These are phyloP conservation scores for Fagus sylvatica DNA, from an alignment of 306 rosid species.

Conservation along the genomic window DNA sequence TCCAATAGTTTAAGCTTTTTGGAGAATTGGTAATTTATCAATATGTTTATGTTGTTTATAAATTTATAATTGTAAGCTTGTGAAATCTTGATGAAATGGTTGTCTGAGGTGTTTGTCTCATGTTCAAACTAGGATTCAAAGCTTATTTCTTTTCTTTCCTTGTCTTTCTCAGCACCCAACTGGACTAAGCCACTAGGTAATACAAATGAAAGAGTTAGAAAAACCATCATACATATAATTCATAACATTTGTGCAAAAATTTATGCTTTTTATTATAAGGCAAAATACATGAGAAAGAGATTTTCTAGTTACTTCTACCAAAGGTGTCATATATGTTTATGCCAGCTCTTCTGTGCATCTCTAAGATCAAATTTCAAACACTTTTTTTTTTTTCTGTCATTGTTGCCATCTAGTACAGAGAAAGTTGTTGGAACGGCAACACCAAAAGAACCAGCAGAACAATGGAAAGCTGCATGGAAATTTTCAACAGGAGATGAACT, in stretches of 20 bases:
- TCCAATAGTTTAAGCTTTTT: too few species aligned
- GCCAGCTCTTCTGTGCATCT: conserved; percentile 6
- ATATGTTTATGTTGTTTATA: too few species aligned
- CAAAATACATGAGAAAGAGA: background rate
- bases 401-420: conserved; percentile 80
- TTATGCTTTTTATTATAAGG: background rate
- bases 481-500: conserved; percentile 86
- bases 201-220: background rate
- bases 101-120: too few species aligned
- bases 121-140: too few species aligned
- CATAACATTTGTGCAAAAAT: background rate
- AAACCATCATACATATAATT: too few species aligned
- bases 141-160: too few species aligned
- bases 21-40: too few species aligned
- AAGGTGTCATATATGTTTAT: background rate
- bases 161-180: background rate
- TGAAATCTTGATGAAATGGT: background rate
- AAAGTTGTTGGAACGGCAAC: conserved; percentile 85
- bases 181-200: background rate
- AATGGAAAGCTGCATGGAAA: conserved; percentile 68
- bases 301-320: too few species aligned
- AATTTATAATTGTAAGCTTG: background rate
- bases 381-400: conserved; percentile 9
- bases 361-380: conserved; percentile 32
- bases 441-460: conserved; percentile 71